Evolutionary conservation across 2,329 filamentous ascomycete genomes (phyloP), one percentile per base, ranked within the genome.

Genomic region (Zymoseptoria pseudotritici): DNA sequence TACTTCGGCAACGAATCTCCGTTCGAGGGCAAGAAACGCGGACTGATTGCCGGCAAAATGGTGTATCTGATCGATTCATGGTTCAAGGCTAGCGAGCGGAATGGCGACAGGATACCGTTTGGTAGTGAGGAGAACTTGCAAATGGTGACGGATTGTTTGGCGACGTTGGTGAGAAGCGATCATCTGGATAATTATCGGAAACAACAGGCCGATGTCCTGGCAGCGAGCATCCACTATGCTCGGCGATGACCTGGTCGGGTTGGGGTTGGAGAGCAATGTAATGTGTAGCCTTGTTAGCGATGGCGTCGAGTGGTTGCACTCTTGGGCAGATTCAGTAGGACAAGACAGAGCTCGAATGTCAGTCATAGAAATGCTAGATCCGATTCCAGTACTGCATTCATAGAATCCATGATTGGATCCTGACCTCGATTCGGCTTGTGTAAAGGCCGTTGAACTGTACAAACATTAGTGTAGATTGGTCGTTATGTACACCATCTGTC

Each of bases 1-100:
- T 89, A 85, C 75, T 88, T 87, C 72, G 82, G 82, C 46, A 84
- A 87, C 63, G 83, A 87, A 66, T 77, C 81, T 5, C 86, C 87
- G 0, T 90, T 89, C 72, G 75, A 80, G 42, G 84, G 83, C 4
- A 72, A 76, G 3, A 82, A 83, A 58, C 79, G 83, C 53, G 79
- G 79, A 50, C 74, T 81, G 59, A 77, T 89, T 6, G 83, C 83
- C 2, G 78, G 79, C 24, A 85, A 88, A 70, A 80, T 88, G 50
- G 73, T 87, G 0, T 85, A 87, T 66, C 73, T 86, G 2, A 77
- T 86, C 3, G 76, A 81, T 59, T 76, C 79, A 58, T 90, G 87
- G 87, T 83, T 81, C 65, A 75, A 79, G 55, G 78, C 82, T 13
- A 84, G 81, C 54, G 76, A 82, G 60, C 76, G 83, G 24, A 75